Base-by-base conservation (phyloP, 2,329 filamentous ascomycete species). In the Diaporthe nobilis region DNA sequence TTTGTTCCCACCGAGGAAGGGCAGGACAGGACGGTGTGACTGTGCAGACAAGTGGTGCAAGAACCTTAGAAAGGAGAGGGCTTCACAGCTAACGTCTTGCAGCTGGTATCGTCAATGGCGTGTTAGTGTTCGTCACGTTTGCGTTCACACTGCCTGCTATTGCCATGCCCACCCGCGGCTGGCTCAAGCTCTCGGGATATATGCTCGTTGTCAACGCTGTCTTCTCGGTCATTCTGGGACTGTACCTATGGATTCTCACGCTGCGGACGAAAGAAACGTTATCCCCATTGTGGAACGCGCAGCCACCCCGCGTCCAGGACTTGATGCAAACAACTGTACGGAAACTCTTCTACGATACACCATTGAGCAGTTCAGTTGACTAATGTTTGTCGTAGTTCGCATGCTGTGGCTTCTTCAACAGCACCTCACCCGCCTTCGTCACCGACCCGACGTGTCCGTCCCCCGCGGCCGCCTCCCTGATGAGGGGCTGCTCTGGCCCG, bases 331-430 rank as follows among this genome's bases (percentile, higher is more conserved):
- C 90, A 79, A 87, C 90, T 81, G 93, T 95, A 85, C 72, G 89
- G 84, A 15, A 28, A 20, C 31, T 31, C 4, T 8, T 3, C 20
- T 3, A 12, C 12, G 6, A n/a, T 9, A 10, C 20, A 13, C 25
- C 51, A 3, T 22, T 17, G 13, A 17, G 10, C 8, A 17, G 13
- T 2, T 4, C n/a, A 58, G 8, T n/a, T 22, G 4, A 55, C 67
- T 79, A 72, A 78, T 72, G 77, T 79, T 79, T 80, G 79, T 78
- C 44, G 79, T 81, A 95, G 92, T 96, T 96, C 82, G 83, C 91
- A 80, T 97, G 94, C 90, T 97, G 94, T 80, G 94, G 94, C 77
- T 97, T 94, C 85, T 85, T 90, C 79, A 95, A 95, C 85, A 91
- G 89, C 83, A 93, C 92, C 6, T 88, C 90, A 17, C 93, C 93